These are phyloP conservation scores for Parascedosporium putredinis DNA, from an alignment of 2,329 filamentous ascomycete genomes.

Conservation along the genomic window DNA sequence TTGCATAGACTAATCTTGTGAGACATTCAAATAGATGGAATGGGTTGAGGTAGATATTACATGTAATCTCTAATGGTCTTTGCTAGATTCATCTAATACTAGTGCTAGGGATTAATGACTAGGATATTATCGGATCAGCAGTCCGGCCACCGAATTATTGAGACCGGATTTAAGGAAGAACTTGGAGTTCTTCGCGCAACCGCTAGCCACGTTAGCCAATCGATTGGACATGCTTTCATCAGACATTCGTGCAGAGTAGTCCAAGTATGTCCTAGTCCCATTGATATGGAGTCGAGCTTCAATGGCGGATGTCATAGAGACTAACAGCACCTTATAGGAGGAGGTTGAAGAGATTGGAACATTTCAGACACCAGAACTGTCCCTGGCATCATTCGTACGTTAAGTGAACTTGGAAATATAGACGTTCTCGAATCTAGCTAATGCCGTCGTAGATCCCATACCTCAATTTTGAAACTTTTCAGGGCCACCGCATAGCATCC, in stretches of 20 bases:
- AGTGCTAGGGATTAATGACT: conserved; percentile 7
- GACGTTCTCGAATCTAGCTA: neutral
- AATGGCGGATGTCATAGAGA: neutral
- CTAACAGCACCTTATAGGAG: conserved; percentile 2
- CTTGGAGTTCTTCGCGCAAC: conserved; percentile 8
- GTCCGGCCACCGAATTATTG: conserved; percentile 2
- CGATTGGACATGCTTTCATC: neutral
- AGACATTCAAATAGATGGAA: neutral
- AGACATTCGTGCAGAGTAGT: neutral
- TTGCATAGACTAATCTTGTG: neutral
- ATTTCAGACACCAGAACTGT: neutral
- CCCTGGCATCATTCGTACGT: conserved; percentile 6
- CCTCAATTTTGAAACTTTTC: neutral
- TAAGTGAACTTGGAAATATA: neutral
- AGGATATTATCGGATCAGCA: conserved; percentile 4
- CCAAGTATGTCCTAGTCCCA: neutral
- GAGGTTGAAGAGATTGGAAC: neutral
- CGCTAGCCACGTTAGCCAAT: neutral
- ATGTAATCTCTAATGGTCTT: neutral
- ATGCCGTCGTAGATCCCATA: neutral
- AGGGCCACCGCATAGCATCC: neutral
- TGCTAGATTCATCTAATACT: conserved; percentile 3
- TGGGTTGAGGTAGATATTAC: neutral
- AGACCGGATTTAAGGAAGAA: conserved; percentile 3
- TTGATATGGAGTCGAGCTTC: neutral